Evolutionary conservation across 2,329 filamentous ascomycete genomes (phyloP), one percentile per base, ranked within the genome.

Genomic region (Ceratocystis variospora): DNA sequence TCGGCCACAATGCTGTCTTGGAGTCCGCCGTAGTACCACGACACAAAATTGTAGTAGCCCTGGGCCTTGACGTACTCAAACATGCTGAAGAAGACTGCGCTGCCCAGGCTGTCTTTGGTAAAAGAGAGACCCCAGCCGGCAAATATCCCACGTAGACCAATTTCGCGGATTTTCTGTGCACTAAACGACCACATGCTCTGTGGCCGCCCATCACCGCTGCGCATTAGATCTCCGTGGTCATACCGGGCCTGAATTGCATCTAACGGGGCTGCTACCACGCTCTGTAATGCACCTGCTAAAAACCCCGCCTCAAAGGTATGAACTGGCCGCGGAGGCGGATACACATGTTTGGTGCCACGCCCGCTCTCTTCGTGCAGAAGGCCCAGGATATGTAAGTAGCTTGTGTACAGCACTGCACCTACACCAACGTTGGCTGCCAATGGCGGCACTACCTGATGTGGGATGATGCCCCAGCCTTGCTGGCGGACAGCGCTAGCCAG

Each of bases 61-160:
- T 91, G 88, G 10, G 84, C 86, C 73, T 91, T 91, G 71, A 90
- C 77, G 61, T 84, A 88, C 75, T 92, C 88, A 69, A 92, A 91
- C 0, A 82, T 83, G 70, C 82, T 83, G 74, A 92, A 92, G 79
- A 90, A 90, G 19, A 88, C 75, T 45, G 85, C 87, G 64, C 82
- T 84, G 12, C 87, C 87, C 5, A 88, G 74, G 33, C 84, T 83
- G 71, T 90, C 87, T 71, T 90, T 89, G 55, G 85, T 71, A 50
- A 90, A 80, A 0, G 83, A 86, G 1, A 92, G 74, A 0, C 82
- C 79, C 82, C 85, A 91, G 50, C 88, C 88, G 1, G 87, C 87
- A 71, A 90, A 90, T 41, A 90, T 82, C 25, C 88, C 88, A 5
- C 86, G 81, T 3, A 83, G 71, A 0, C 88, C 88, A 68, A 92